Conservation (phyloP, 768 basidiomycete genomes). For the Agrocybe pediades region DNA sequence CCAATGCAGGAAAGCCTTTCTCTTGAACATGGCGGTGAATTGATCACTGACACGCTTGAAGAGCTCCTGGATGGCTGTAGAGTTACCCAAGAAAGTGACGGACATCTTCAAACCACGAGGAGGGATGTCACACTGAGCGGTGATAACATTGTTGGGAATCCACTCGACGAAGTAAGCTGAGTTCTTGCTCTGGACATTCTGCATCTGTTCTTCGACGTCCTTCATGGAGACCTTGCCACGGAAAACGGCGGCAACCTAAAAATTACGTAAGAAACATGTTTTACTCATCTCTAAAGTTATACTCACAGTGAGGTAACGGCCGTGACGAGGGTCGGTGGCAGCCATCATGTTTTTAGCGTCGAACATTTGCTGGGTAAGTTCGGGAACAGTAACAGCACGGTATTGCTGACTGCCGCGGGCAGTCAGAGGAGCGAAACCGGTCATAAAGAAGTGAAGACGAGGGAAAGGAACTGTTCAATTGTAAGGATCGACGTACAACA, state of each 20-base stretch:
- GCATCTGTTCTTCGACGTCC: constrained; percentile 99
- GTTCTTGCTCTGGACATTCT: constrained; percentile 97
- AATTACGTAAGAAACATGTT: neutral
- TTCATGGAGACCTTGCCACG: constrained; percentile 99
- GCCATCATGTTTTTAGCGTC: constrained; percentile 99
- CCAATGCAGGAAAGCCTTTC: constrained; percentile 99
- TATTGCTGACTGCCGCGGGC: constrained; percentile 94
- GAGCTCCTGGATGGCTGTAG: constrained; percentile 94
- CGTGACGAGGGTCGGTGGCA: constrained; percentile 94
- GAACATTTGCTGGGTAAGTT: constrained; percentile 99
- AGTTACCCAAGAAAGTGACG: constrained; percentile 97
- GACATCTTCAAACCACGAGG: constrained; percentile 96
- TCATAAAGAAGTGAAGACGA: constrained; percentile 99
- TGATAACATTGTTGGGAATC: constrained; percentile 99
- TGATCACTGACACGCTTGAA: constrained; percentile 99
- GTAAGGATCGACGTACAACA: neutral
- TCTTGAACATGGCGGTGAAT: constrained; percentile 99
- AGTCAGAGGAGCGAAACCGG: constrained; percentile 92
- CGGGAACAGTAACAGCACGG: constrained; percentile 95
- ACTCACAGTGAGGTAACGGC: constrained; percentile 92
- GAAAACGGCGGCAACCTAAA: constrained; percentile 90
- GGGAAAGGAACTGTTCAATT: constrained; percentile 82
- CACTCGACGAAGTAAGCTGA: constrained; percentile 98
- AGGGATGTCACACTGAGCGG: constrained; percentile 97
- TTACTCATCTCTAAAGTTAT: neutral